A percentile compares a stretch with the other conserved stretches of the same genome.
Conservation (phyloP, 495 filamentous ascomycete genomes). For the Penicillium turbatum region DNA sequence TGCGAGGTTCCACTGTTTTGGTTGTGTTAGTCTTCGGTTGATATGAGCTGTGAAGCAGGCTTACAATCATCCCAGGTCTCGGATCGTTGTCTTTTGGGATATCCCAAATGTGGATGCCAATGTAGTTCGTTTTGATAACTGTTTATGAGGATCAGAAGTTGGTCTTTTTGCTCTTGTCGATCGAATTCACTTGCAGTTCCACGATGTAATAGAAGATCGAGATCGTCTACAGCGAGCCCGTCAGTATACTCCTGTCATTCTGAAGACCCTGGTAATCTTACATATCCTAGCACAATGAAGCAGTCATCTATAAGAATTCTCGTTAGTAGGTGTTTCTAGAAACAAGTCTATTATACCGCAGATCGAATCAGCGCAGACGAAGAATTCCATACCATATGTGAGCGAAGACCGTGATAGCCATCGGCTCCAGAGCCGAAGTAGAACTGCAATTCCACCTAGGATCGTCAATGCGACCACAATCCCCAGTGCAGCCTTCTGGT, state of each 20-base stretch:
- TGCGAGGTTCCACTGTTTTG: slow-evolving; percentile 41
- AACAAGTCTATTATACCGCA: neutral
- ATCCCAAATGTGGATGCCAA: slow-evolving; percentile 45
- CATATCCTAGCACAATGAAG: slow-evolving; percentile 23
- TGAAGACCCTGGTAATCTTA: slow-evolving; percentile 1
- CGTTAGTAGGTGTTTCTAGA: slow-evolving; percentile 4
- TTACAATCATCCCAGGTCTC: slow-evolving; percentile 19
- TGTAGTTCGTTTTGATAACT: slow-evolving; percentile 52
- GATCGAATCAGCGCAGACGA: slow-evolving; percentile 7
- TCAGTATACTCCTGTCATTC: neutral
- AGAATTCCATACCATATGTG: slow-evolving; percentile 18
- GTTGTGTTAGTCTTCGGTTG: neutral
- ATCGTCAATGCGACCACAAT: slow-evolving; percentile 46
- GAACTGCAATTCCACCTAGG: slow-evolving; percentile 40
- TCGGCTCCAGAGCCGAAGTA: slow-evolving; percentile 41
- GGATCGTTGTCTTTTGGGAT: slow-evolving; percentile 32
- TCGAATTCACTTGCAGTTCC: slow-evolving; percentile 26
- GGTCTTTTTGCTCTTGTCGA: neutral
- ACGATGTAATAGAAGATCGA: slow-evolving; percentile 24
- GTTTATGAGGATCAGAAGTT: slow-evolving; percentile 8
- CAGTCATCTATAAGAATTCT: slow-evolving; percentile 19
- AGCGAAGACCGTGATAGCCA: slow-evolving; percentile 33
- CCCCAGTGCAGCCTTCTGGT: slow-evolving; percentile 41
- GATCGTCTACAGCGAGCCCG: slow-evolving; percentile 13
- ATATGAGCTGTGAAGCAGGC: neutral